phyloP scores from a whole-genome alignment of 2,329 filamentous ascomycete species.

The Nannizziopsis arthrosporioides region DNA sequence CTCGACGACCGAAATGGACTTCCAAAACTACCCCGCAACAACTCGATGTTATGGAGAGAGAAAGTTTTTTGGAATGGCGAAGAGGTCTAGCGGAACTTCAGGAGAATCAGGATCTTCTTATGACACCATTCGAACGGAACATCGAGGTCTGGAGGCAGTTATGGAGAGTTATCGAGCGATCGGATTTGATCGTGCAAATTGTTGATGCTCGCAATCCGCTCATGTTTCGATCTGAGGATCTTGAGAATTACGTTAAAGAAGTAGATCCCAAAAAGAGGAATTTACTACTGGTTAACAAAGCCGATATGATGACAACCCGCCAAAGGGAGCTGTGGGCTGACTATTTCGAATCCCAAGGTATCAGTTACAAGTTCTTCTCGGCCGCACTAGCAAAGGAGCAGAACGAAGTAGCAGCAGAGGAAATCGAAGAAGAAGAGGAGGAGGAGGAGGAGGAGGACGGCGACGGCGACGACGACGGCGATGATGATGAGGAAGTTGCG shows the following conservation, averaged over 20 bases:
- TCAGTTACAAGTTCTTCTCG: slow-evolving; percentile 94
- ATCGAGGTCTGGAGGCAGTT: slow-evolving; percentile 95
- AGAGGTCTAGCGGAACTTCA: slow-evolving; percentile 83
- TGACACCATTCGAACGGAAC: slow-evolving; percentile 97
- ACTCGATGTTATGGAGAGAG: slow-evolving; percentile 66
- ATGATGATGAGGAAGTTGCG: slow-evolving; percentile 24
- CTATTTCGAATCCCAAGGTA: slow-evolving; percentile 67
- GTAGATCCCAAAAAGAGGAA: slow-evolving; percentile 82
- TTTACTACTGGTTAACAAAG: slow-evolving; percentile 89
- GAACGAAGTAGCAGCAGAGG: slow-evolving; percentile 57
- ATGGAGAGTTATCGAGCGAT: slow-evolving; percentile 95
- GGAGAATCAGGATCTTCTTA: slow-evolving; percentile 83
- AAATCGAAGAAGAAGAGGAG: slow-evolving; percentile 26
- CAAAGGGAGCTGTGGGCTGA: slow-evolving; percentile 78
- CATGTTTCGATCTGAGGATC: slow-evolving; percentile 84
- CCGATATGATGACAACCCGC: slow-evolving; percentile 89
- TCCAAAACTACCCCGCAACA: slow-evolving; percentile 69
- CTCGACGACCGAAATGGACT: slow-evolving; percentile 82
- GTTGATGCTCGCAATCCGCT: slow-evolving; percentile 93
- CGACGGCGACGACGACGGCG: slow-evolving; percentile 24
- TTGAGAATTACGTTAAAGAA: slow-evolving; percentile 89
- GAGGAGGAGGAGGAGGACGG: slow-evolving; percentile 58
- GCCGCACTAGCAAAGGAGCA: slow-evolving; percentile 80
- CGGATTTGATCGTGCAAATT: slow-evolving; percentile 92
- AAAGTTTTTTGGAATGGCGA: slow-evolving; percentile 76